phyloP scores from a whole-genome alignment of 495 filamentous ascomycete species.

The Neurospora sp. region DNA sequence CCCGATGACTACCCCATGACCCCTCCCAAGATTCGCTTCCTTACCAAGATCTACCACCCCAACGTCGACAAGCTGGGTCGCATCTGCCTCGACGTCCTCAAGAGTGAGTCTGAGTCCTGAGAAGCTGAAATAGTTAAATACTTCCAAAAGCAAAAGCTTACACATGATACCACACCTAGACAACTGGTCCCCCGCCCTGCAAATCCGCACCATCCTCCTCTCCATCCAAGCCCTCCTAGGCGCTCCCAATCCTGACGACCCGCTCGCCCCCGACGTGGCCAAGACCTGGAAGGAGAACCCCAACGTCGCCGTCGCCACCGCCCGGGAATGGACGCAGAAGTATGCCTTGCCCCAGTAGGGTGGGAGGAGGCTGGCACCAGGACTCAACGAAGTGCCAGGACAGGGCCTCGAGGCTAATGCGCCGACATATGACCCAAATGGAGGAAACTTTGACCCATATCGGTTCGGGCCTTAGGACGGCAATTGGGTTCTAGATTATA shows the following conservation, averaged over 20 bases:
- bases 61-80: constrained; percentile 97
- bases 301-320: constrained; percentile 78
- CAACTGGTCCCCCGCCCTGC: constrained; percentile 97
- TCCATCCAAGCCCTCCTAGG: constrained; percentile 96
- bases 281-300: constrained; percentile 97
- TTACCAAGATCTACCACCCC: constrained; percentile 98
- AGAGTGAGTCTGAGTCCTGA: constrained; percentile 53
- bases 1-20: constrained; percentile 99
- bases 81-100: constrained; percentile 95
- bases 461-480: background rate
- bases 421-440: background rate
- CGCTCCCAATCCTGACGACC: constrained; percentile 95
- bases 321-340: constrained; percentile 76
- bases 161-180: constrained; percentile 37
- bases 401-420: background rate
- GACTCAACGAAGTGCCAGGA: background rate
- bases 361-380: background rate
- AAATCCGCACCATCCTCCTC: constrained; percentile 94
- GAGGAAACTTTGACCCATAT: background rate
- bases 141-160: background rate
- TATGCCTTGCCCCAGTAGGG: constrained; percentile 43
- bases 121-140: background rate
- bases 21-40: constrained; percentile 93
- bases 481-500: background rate
- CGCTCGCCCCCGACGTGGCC: constrained; percentile 93